phyloP scores from a whole-genome alignment of 1,284 basidiomycete genomes.

The Melanopsichium pennsylvanicum region DNA sequence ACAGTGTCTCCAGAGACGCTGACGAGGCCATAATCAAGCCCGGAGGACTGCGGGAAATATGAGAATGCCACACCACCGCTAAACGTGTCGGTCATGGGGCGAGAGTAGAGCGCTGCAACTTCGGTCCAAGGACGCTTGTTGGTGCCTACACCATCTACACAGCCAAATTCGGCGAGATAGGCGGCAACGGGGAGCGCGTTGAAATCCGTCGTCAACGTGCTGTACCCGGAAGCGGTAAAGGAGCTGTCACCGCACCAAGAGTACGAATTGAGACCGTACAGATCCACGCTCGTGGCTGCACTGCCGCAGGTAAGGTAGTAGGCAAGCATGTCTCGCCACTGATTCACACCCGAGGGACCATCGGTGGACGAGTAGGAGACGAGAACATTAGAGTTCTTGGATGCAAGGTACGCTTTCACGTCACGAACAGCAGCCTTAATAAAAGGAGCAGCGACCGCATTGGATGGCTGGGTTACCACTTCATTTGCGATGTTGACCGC shows the following conservation, averaged over 20 bases:
- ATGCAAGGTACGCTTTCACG: conserved; percentile 77
- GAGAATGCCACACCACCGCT: conserved; percentile 86
- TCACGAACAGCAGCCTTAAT: conserved; percentile 92
- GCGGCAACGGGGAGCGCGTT: conserved; percentile 76
- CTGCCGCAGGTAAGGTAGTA: conserved; percentile 83
- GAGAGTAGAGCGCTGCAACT: conserved; percentile 76
- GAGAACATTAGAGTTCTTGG: conserved; percentile 73
- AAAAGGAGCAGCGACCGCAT: conserved; percentile 77
- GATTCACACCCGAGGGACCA: conserved; percentile 69
- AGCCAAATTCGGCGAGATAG: conserved; percentile 89
- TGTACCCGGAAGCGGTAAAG: conserved; percentile 71
- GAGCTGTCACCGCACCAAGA: conserved; percentile 78
- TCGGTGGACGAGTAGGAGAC: conserved; percentile 88
- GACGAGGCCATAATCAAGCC: conserved; percentile 83
- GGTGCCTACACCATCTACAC: conserved; percentile 71
- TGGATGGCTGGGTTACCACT: conserved; percentile 73
- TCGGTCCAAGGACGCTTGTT: conserved; percentile 82
- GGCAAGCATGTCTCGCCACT: conserved; percentile 72
- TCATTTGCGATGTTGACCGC: conserved; percentile 87
- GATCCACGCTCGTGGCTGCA: conserved; percentile 76
- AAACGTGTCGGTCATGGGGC: conserved; percentile 79
- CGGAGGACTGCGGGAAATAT: conserved; percentile 68
- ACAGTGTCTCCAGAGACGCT: conserved; percentile 75
- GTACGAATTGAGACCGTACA: conserved; percentile 73
- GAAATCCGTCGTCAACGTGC: conserved; percentile 66